Evolutionary conservation across 2,329 filamentous ascomycete genomes (phyloP).

Genomic region (Penicillium sp.): DNA sequence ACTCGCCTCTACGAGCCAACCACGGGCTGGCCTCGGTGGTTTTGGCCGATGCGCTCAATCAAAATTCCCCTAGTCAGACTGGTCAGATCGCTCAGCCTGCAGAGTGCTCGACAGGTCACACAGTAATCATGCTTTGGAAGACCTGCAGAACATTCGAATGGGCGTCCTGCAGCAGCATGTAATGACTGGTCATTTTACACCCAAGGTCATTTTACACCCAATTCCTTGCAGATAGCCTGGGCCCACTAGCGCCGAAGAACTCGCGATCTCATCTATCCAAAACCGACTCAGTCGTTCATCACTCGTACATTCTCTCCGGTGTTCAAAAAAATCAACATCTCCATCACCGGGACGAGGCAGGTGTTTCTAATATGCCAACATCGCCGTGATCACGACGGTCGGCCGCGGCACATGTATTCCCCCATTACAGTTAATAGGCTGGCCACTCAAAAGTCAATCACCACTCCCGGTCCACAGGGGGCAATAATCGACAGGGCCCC

Average conservation of each 20-base stretch:
- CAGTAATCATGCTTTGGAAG: conserved; percentile 22
- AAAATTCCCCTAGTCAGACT: not conserved
- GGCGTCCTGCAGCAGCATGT: not conserved
- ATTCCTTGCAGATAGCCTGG: not conserved
- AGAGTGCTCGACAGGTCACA: conserved; percentile 10
- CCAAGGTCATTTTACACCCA: not conserved
- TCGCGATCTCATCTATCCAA: not conserved
- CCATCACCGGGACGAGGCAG: not conserved
- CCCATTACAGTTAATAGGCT: conserved; percentile 13
- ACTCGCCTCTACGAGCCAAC: not conserved
- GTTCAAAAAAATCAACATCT: not conserved
- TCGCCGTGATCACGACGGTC: not conserved
- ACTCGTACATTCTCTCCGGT: not conserved
- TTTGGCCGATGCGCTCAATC: not conserved
- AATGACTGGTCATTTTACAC: conserved; percentile 5
- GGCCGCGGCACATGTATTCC: conserved; percentile 1
- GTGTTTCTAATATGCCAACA: not conserved
- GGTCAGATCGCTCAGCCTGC: conserved; percentile 1
- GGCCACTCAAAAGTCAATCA: not conserved
- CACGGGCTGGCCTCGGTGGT: not conserved
- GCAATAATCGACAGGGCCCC: conserved; percentile 10
- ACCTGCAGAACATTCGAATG: conserved; percentile 20
- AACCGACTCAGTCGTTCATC: not conserved
- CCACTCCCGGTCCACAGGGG: conserved; percentile 4
- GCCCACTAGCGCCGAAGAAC: conserved; percentile 4